phyloP scores from a whole-genome alignment of 1,284 basidiomycete species.

The Hymenochaete sp. region DNA sequence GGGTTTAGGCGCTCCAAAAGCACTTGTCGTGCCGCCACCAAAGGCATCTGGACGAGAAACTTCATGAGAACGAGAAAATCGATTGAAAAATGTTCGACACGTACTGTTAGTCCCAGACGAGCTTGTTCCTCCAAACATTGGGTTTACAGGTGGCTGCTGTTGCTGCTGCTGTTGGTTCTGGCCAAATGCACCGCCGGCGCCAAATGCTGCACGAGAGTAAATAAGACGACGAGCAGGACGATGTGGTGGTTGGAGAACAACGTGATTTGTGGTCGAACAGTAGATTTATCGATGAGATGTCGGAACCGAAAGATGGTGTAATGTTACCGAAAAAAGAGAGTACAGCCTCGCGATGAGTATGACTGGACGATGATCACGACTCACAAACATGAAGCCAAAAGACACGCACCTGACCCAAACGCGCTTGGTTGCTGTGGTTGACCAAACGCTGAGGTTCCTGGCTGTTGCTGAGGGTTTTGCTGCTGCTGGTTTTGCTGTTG shows the following conservation, averaged over 20 bases:
- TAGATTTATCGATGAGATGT: background rate
- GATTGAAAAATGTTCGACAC: background rate
- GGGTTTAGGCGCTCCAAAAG: constrained; percentile 58
- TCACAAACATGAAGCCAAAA: no score
- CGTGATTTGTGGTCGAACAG: background rate
- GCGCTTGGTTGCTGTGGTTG: constrained; percentile 31
- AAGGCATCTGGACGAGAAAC: constrained; percentile 44
- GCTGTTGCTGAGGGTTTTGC: constrained; percentile 32
- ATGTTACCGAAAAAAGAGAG: background rate
- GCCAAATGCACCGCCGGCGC: constrained; percentile 35
- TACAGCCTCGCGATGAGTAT: constrained; percentile 5
- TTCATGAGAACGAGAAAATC: background rate
- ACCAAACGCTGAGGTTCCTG: constrained; percentile 36
- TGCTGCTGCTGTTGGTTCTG: constrained; percentile 43
- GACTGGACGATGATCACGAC: background rate
- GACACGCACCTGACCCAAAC: constrained; percentile 39
- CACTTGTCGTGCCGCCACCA: constrained; percentile 36
- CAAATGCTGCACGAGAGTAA: constrained; percentile 40
- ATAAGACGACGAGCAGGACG: no score
- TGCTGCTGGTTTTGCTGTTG: constrained; percentile 48
- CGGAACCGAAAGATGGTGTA: background rate
- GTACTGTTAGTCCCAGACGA: constrained; percentile 27
- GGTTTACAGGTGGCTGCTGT: constrained; percentile 58
- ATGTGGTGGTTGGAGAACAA: background rate
- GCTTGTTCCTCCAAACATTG: constrained; percentile 63